A percentile compares a stretch with the other conserved stretches of the same genome.
Conservation (phyloP, 495 filamentous ascomycete species). For the Penicillium soppii region DNA sequence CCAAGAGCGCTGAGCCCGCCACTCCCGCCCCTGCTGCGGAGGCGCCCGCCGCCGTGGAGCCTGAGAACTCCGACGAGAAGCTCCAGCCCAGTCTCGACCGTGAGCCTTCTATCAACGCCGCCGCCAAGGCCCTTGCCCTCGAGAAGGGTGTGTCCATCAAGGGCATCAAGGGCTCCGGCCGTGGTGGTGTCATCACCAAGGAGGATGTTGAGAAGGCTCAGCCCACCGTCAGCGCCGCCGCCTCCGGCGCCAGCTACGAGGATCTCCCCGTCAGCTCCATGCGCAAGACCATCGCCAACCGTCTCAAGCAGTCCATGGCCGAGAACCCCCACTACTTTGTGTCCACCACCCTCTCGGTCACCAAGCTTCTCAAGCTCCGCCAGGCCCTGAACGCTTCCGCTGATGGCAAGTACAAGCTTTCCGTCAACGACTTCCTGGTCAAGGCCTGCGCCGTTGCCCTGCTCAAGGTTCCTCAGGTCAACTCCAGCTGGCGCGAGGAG, state of each 20-base stretch:
- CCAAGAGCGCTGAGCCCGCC: constrained; percentile 58
- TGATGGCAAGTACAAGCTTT: constrained; percentile 96
- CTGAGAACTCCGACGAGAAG: constrained; percentile 69
- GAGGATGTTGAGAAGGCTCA: constrained; percentile 87
- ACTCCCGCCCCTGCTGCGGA: constrained; percentile 58
- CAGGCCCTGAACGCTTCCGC: constrained; percentile 85
- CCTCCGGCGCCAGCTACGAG: constrained; percentile 67
- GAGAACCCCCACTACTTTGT: constrained; percentile 99
- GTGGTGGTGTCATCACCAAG: constrained; percentile 84
- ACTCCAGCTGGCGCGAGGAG: constrained; percentile 85
- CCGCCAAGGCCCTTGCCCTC: constrained; percentile 76
- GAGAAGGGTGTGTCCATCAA: constrained; percentile 82
- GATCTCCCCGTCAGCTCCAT: constrained; percentile 86
- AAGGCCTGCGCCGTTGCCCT: constrained; percentile 89
- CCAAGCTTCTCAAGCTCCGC: constrained; percentile 93
- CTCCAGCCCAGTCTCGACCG: constrained; percentile 83
- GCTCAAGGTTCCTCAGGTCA: constrained; percentile 91
- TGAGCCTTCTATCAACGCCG: constrained; percentile 66
- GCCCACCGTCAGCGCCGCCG: constrained; percentile 47
- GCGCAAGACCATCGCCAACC: constrained; percentile 95
- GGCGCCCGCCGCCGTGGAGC: constrained; percentile 61
- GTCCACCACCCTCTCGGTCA: constrained; percentile 78
- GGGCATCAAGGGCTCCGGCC: constrained; percentile 83
- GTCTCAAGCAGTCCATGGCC: constrained; percentile 82
- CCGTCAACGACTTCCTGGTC: constrained; percentile 98